Conservation (phyloP, 805 yeast genomes). For the Yarrowia osloensis region DNA sequence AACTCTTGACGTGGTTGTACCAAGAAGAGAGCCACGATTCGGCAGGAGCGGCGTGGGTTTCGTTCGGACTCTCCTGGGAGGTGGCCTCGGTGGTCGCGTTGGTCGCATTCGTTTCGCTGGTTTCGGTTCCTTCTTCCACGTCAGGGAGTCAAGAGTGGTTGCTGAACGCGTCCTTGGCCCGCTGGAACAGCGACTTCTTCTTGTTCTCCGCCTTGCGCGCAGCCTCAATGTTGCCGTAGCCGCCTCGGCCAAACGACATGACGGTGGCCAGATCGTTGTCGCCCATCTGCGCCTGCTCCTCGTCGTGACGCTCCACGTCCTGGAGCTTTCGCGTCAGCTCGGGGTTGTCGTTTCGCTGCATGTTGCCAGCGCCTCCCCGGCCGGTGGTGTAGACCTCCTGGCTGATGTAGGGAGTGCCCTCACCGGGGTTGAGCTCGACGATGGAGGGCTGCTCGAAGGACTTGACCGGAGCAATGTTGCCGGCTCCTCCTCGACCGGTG, state of each 20-base stretch:
- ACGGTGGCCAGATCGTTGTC: constrained; percentile 50
- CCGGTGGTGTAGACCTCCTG: constrained; percentile 67
- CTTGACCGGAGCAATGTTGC: constrained; percentile 55
- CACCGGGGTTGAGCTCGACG: constrained; percentile 53
- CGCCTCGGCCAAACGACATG: constrained; percentile 60
- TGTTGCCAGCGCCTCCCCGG: constrained; percentile 78
- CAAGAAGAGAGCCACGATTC: neutral
- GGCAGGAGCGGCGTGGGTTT: neutral
- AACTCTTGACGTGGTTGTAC: constrained; percentile 16
- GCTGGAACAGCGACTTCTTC: constrained; percentile 48
- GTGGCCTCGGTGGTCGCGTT: neutral
- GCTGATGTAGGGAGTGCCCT: constrained; percentile 57
- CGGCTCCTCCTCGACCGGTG: constrained; percentile 83
- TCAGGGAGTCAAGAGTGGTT: constrained; percentile 30
- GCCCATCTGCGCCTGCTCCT: constrained; percentile 38
- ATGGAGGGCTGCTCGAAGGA: constrained; percentile 56
- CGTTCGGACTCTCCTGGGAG: neutral
- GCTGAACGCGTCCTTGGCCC: constrained; percentile 50
- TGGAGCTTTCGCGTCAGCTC: constrained; percentile 62
- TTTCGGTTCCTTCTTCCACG: neutral
- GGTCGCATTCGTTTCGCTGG: neutral
- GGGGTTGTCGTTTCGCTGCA: constrained; percentile 59
- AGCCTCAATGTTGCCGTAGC: constrained; percentile 59
- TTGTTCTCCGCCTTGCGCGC: constrained; percentile 39
- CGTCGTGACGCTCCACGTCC: constrained; percentile 54